Percentiles rank a stretch among this genome's conserved stretches.
Conservation (phyloP, 805 yeast species). For the Kluyveromyces aestuarii region DNA sequence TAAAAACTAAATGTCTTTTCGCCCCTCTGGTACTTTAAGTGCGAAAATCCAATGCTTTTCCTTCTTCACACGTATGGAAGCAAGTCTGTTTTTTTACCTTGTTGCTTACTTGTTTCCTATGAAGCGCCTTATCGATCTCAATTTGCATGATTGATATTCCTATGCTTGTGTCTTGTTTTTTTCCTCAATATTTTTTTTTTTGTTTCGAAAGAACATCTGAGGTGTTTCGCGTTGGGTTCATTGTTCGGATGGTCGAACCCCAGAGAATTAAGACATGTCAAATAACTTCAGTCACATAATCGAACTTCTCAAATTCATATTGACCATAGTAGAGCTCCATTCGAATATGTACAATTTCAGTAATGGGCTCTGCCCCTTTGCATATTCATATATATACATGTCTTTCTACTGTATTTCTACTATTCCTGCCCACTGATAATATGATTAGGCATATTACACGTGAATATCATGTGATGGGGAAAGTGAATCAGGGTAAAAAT, state of each 20-base stretch:
- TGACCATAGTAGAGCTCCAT: too few relatives aligned
- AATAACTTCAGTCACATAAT: too few relatives aligned
- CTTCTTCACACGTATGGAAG: not conserved
- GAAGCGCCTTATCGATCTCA: not conserved
- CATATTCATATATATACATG: too few relatives aligned
- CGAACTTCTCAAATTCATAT: too few relatives aligned
- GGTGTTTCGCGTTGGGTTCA: not conserved
- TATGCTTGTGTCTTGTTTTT: not conserved
- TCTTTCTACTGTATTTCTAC: too few relatives aligned
- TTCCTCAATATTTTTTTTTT: not conserved
- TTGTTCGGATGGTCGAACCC: not conserved
- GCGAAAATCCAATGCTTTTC: not conserved
- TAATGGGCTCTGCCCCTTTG: too few relatives aligned
- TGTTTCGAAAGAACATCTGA: not conserved
- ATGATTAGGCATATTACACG: too few relatives aligned
- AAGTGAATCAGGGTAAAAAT: too few relatives aligned
- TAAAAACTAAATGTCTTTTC: not conserved
- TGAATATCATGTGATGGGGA: too few relatives aligned
- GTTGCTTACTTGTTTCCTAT: not conserved
- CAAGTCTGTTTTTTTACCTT: not conserved
- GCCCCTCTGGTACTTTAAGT: not conserved
- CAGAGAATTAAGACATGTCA: too few relatives aligned
- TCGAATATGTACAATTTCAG: too few relatives aligned
- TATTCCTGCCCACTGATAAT: too few relatives aligned
- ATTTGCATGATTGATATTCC: not conserved